Base-by-base conservation (phyloP, 1,139 yeast species). In the Taiozyma onychis region DNA sequence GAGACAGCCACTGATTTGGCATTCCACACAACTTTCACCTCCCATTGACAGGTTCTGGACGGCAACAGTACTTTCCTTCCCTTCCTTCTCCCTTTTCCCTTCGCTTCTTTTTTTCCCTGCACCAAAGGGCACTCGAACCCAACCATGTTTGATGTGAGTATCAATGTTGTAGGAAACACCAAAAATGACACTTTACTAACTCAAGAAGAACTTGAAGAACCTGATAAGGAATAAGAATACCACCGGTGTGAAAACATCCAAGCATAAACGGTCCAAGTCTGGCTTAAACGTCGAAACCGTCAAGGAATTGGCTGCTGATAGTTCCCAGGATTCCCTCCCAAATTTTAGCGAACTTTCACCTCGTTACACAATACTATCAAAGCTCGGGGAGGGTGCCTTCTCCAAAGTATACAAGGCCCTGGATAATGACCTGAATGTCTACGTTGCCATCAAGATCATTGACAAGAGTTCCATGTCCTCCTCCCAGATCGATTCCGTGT, bases 321-420 rank as follows among this genome's bases (percentile, higher is more conserved):
- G 8, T 37, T 37, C 24, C 14, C 21, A 37, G 8, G 41, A 37
- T 18, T 18, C 41, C 6, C 39, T 52, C 6, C 58, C 58, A 0
- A 45, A 46, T 24, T 59, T 54, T 43, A 43, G 53, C 27, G 62
- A 59, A 28, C 48, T 61, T 18, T 44, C 41, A 1, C 57, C 58
- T 9, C 54, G 63, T 7, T 72, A 68, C 51, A 56, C 56, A 32
- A 53, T 72, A 18, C 35, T 65, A 4, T 58, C 70, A 26, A 72
- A 72, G 53, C 68, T 85, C 16, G 91, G 91, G 2, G 93, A 88
- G 65, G 98, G 98, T 16, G 98, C 98, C 0, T 91, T 91, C 65
- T 88, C 96, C 5, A 77, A 80, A 43, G 98, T 91, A 8, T 89
- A 83, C 70, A 80, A 80, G 57, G 97, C 96, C 16, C 8, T 44